Conservation (phyloP, 164 flowering plant genomes). For the Magnolia sinica region DNA sequence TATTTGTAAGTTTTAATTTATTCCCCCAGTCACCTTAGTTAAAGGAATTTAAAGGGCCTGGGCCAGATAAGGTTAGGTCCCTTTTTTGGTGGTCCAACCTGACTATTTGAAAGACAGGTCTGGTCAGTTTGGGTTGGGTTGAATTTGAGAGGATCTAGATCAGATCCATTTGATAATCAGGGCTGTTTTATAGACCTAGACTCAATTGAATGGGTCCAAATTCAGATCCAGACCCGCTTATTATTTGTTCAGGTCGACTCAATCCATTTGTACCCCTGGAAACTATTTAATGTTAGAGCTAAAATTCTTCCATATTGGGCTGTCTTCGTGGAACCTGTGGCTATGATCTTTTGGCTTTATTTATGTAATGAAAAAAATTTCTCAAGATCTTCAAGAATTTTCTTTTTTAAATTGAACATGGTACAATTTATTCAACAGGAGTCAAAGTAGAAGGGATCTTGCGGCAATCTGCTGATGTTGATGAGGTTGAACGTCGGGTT, state of each 20-base stretch:
- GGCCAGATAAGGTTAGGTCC: too few species aligned
- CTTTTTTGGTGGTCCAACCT: too few species aligned
- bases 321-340: background rate
- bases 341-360: too few species aligned
- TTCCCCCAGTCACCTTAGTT: too few species aligned
- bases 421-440: conserved; percentile 36
- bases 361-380: too few species aligned
- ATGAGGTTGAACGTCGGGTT: conserved; percentile 80
- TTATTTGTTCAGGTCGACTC: background rate
- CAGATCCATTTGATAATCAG: too few species aligned
- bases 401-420: background rate
- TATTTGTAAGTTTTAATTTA: too few species aligned
- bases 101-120: too few species aligned
- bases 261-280: background rate
- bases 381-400: background rate
- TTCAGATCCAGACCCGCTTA: background rate
- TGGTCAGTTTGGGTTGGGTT: too few species aligned
- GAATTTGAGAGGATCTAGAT: too few species aligned
- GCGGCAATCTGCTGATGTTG: conserved; percentile 97
- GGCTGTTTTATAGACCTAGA: too few species aligned
- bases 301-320: background rate
- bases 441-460: conserved; percentile 86
- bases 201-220: background rate
- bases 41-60: too few species aligned
- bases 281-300: background rate